Base-by-base conservation (phyloP, 495 filamentous ascomycete genomes). In the Neohortaea acidophila region DNA sequence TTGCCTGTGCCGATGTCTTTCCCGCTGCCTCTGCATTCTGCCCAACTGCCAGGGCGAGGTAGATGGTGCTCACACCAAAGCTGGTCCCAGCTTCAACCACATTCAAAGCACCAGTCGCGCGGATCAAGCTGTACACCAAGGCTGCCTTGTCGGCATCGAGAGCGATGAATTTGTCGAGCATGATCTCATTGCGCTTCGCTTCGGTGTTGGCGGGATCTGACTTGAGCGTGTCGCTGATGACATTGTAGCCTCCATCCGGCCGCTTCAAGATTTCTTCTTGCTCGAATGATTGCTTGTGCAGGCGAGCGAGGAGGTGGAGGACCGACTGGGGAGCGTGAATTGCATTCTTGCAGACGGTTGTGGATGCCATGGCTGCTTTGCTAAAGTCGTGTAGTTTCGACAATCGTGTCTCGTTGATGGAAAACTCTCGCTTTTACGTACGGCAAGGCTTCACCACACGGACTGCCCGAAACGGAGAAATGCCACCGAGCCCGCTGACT, bases 11-110 rank as follows among this genome's bases (percentile, higher is more conserved):
- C 21, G 38, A 20, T 3, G 17, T 17, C 2, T 39, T 47, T 1
- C 33, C 48, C 10, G 25, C 36, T 0, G 45, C 48, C 7, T 40
- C 46, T 11, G 33, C 57, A 21, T 62, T 67, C 31, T 61, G 52
- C 0, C 54, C 58, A 11, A 72, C 63, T 1, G 69, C 72, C 1
- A 75, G 51, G 0, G 68, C 68, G 14, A 75, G 62, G 36, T 75
- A 73, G 41, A 76, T 75, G 0, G 70, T 73, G 34, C 64, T 68
- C 2, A 76, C 69, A 10, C 72, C 71, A 38, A 66, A 75, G 34
- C 64, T 68, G 4, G 72, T 75, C 5, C 71, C 71, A 0, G 64
- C 67, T 41, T 75, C 72, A 14, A 75, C 64, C 24, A 72, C 53
- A 20, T 62, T 67, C 2, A 46, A 61, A 1, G 67, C 70, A 0